A percentile compares a stretch with the other conserved stretches of the same genome.
phyloP scores from a whole-genome alignment of 345 rosid genomes.

The Sapria himalayana region DNA sequence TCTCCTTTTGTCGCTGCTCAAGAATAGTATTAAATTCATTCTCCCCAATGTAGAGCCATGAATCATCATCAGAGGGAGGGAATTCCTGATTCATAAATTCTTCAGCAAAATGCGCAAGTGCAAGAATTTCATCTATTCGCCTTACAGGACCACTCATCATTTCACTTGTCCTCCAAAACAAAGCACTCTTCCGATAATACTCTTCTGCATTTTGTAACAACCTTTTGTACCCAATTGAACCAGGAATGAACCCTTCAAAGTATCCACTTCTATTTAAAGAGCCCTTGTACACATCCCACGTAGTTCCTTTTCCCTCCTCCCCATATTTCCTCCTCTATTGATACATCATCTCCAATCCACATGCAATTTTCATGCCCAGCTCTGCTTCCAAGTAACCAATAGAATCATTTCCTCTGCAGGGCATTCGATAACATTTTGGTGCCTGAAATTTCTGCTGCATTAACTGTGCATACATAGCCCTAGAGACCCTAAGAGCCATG shows the following conservation, averaged over 20 bases:
- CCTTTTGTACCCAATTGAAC: conserved; percentile 56
- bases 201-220: conserved; percentile 71
- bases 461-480: conserved; percentile 83
- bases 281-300: conserved; percentile 42
- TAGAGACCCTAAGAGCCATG: conserved; percentile 35
- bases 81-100: conserved; percentile 36
- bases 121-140: conserved; percentile 72
- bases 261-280: conserved; percentile 58
- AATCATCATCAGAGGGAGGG: conserved; percentile 62
- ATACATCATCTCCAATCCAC: conserved; percentile 89
- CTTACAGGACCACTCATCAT: conserved; percentile 60
- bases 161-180: conserved; percentile 44
- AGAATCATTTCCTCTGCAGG: conserved; percentile 18
- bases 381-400: conserved; percentile 47
- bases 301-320: conserved; percentile 57
- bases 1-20: conserved; percentile 58
- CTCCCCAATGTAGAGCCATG: conserved; percentile 75
- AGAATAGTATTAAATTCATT: conserved; percentile 66
- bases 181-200: conserved; percentile 38
- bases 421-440: conserved; percentile 69
- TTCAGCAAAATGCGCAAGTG: conserved; percentile 31
- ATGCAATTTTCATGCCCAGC: conserved; percentile 77
- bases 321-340: conserved; percentile 53
- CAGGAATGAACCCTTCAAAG: conserved; percentile 53
- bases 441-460: conserved; percentile 81